Conservation (phyloP, 2,329 filamentous ascomycete genomes). For the Chaetomium globosum region DNA sequence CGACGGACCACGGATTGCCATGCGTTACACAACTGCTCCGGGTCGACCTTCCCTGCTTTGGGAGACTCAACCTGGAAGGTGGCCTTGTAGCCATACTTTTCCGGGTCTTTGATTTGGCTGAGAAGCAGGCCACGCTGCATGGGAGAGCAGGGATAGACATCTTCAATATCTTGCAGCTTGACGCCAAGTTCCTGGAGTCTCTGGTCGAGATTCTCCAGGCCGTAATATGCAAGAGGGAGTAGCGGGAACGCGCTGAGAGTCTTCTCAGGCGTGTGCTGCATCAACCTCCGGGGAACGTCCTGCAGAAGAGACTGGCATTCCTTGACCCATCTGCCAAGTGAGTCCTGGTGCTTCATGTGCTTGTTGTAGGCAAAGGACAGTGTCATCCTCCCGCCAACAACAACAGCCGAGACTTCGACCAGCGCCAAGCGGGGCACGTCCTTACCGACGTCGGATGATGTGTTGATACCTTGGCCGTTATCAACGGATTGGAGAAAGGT, state of each 20-base stretch:
- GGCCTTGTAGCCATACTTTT: conserved; percentile 35
- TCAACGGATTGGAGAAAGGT: conserved; percentile 33
- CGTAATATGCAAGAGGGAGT: conserved; percentile 39
- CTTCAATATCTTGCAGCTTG: conserved; percentile 37
- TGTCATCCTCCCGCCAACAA: conserved; percentile 36
- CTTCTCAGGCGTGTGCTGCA: conserved; percentile 26
- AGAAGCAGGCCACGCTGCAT: conserved; percentile 45
- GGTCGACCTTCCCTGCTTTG: conserved; percentile 16
- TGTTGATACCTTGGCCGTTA: conserved; percentile 29
- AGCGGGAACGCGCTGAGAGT: conserved; percentile 44
- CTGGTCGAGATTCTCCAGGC: conserved; percentile 36
- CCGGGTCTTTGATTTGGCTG: conserved; percentile 40
- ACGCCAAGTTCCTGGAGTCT: conserved; percentile 34
- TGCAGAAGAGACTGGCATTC: conserved; percentile 33
- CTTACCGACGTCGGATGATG: conserved; percentile 32
- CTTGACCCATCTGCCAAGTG: conserved; percentile 28
- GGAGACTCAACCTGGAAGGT: conserved; percentile 31
- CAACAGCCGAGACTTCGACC: conserved; percentile 36
- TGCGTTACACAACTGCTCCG: conserved; percentile 25
- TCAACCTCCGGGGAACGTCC: conserved; percentile 26
- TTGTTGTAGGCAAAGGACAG: conserved; percentile 36
- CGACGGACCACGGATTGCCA: conserved; percentile 39
- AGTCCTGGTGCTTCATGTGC: conserved; percentile 34
- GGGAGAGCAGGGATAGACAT: conserved; percentile 46
- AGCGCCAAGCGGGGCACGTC: conserved; percentile 36